Conservation (phyloP, 345 rosid species). For the Syzygium aqueum region DNA sequence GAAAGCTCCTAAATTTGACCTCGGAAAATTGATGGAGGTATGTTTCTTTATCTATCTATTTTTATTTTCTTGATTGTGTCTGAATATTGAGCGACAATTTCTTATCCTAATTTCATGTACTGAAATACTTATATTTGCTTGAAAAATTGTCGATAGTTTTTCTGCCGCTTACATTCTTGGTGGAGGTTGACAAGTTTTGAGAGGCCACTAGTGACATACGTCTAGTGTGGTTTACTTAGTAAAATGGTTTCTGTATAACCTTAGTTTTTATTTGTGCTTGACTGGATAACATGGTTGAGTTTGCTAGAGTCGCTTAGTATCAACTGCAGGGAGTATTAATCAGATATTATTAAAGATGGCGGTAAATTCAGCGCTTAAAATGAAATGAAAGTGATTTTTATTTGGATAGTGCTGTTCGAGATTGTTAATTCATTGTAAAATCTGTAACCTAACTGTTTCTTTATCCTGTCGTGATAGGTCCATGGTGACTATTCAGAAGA, state of each 20-base stretch:
- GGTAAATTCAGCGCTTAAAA: not conserved
- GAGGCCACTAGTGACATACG: not conserved
- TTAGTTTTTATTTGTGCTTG: not conserved
- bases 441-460: not conserved
- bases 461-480: conserved; percentile 32
- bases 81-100: not conserved
- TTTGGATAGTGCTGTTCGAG: not conserved
- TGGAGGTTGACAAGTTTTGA: not conserved
- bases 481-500: conserved; percentile 86
- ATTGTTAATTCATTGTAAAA: not conserved
- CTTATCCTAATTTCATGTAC: not conserved
- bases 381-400: not conserved
- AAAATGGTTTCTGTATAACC: not conserved
- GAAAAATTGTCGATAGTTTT: not conserved
- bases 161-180: not conserved
- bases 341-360: not conserved
- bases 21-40: conserved; percentile 96
- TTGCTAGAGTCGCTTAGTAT: not conserved
- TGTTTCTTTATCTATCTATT: not conserved
- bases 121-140: not conserved
- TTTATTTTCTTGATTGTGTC: not conserved
- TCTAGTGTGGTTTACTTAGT: not conserved
- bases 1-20: conserved; percentile 94
- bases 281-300: not conserved
- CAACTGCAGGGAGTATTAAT: not conserved